These are phyloP conservation scores for Trifolium fragiferum DNA, from an alignment of 306 rosid genomes.

Conservation along the genomic window DNA sequence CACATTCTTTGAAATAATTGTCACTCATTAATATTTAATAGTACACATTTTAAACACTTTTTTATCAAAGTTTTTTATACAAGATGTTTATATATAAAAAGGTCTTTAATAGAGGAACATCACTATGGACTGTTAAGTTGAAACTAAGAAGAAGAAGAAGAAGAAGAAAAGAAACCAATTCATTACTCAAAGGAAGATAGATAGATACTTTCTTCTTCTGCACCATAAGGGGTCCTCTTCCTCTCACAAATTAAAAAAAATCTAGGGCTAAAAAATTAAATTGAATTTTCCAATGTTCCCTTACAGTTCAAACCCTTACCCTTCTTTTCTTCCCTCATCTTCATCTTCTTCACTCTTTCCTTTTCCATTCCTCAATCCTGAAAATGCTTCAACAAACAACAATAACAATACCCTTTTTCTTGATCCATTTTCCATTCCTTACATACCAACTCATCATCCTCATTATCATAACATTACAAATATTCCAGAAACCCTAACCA, in stretches of 20 bases:
- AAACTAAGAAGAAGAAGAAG: background rate
- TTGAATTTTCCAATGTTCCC: constrained; percentile 61
- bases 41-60: no score
- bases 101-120: constrained; percentile 34
- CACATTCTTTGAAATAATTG: background rate
- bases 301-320: constrained; percentile 50
- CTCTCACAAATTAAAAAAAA: constrained; percentile 13
- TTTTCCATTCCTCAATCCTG: constrained; percentile 48
- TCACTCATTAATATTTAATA: no score
- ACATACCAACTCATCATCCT: constrained; percentile 41
- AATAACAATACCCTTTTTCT: constrained; percentile 40
- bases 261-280: constrained; percentile 45
- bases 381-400: constrained; percentile 31
- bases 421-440: constrained; percentile 50
- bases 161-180: constrained; percentile 3
- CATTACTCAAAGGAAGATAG: constrained; percentile 45
- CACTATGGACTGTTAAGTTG: constrained; percentile 39
- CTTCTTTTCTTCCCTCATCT: constrained; percentile 55
- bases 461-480: constrained; percentile 3
- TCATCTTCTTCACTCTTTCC: constrained; percentile 46
- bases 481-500: constrained; percentile 46
- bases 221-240: constrained; percentile 35
- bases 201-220: constrained; percentile 35
- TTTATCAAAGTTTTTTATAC: background rate
- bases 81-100: constrained; percentile 42